Conservation (phyloP, 129 eudicot species). For the Calendula officinalis region DNA sequence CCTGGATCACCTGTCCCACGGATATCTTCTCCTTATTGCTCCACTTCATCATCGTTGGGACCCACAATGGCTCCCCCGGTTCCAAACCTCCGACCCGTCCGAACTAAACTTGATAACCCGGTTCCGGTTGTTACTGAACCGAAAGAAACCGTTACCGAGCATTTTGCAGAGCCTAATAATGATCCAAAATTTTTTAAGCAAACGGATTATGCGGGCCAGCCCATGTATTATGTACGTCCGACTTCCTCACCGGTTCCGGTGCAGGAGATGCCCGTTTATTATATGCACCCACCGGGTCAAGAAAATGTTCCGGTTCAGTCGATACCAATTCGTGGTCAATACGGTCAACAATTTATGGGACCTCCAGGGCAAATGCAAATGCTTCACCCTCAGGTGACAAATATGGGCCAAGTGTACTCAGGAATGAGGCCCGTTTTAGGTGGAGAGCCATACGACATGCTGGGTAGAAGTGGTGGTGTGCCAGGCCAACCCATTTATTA, state of each 20-base stretch:
- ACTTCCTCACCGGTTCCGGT: constrained; percentile 39
- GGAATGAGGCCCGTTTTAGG: constrained; percentile 44
- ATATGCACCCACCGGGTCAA: constrained; percentile 48
- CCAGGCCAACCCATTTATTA: constrained; percentile 53
- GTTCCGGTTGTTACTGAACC: constrained; percentile 33
- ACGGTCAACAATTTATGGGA: constrained; percentile 46
- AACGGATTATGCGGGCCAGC: constrained; percentile 46
- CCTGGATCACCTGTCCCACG: constrained; percentile 74
- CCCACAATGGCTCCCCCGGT: constrained; percentile 32
- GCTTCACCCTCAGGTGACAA: constrained; percentile 35
- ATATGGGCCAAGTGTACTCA: constrained; percentile 52
- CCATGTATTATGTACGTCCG: constrained; percentile 41
- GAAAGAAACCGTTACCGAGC: constrained; percentile 34
- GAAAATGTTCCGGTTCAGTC: constrained; percentile 37
- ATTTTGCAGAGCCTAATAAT: constrained; percentile 9
- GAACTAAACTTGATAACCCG: constrained; percentile 47
- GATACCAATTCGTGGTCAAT: constrained; percentile 45
- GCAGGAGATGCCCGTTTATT: constrained; percentile 58
- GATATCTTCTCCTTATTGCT: constrained; percentile 56
- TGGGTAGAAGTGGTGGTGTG: constrained; percentile 44
- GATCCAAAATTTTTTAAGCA: constrained; percentile 39
- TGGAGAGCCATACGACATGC: constrained; percentile 42
- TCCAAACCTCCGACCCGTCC: constrained; percentile 68
- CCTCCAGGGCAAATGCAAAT: constrained; percentile 70
- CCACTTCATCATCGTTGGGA: constrained; percentile 56